Evolutionary conservation across 441 rosid genomes (phyloP), one percentile per base, ranked within the genome.

Genomic region (Brassica hybrid): DNA sequence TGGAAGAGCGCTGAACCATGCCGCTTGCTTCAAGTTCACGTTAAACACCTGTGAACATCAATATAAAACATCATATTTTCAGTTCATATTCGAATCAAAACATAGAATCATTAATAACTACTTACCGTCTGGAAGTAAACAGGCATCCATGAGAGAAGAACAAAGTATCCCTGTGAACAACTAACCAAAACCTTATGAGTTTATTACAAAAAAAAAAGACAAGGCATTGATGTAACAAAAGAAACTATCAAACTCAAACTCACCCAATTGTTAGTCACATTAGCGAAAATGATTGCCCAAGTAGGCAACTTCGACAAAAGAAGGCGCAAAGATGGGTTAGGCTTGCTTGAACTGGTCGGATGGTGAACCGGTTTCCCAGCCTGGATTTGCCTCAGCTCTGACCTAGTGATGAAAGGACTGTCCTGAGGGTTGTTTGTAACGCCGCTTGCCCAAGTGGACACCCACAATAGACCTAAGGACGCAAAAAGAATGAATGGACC

Each of bases 141-240:
- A 21, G 99, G 99, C 98, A 96, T 96, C 98, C 98, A 96, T 16
- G 98, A 87, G 38, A 96, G 96, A 58, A 96, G 94, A 81, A 96
- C 98, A 66, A 96, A 96, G 69, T 92, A 96, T 54, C 99, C 99
- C 99, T 96, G 91, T 21, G 17, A 83, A 56, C 61, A 64, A 65
- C 25, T 32, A 65, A 70, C 34, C 10, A 50, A 75, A 43, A 64
- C 69, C 7, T 3, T 65, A 34, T 65, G 57, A 79, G 25, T 64
- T 58, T 30, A 7, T 45, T 12, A 41, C 14, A 16, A 14, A 48
- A 45, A 13, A 13, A 48, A 48, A n/a, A 45, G 52, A 74, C 5
- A 2, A 56, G 16, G 4, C 41, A 62, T 38, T 63, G 7, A 19
- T 52, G 32, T 59, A 34, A 52, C 1, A 50, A 62, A 30, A 50